A percentile compares a stretch with the other conserved stretches of the same genome.
Conservation (phyloP, 768 basidiomycete species). For the Lentinula sp. region DNA sequence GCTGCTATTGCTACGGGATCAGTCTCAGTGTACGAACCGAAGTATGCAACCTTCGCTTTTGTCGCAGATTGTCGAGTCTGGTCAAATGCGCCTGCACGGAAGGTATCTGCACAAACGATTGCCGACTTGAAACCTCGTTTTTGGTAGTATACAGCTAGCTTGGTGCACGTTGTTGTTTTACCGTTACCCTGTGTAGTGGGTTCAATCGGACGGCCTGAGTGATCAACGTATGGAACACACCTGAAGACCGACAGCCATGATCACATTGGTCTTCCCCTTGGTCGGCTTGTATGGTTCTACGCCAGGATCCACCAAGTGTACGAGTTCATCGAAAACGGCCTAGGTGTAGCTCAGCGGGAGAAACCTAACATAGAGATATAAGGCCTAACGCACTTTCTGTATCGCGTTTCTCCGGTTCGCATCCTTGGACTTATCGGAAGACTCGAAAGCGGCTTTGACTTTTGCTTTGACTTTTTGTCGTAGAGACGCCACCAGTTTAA, state of each 20-base stretch:
- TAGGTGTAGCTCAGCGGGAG: conserved; percentile 22
- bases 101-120: conserved; percentile 98
- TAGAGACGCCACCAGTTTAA: conserved; percentile 85
- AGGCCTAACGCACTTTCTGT: conserved; percentile 66
- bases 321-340: conserved; percentile 97
- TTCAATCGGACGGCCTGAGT: background rate
- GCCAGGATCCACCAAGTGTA: conserved; percentile 90
- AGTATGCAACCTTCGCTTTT: conserved; percentile 98
- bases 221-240: conserved; percentile 32
- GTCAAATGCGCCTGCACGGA: conserved; percentile 98
- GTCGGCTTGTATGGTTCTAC: conserved; percentile 95
- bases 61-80: conserved; percentile 98
- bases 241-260: conserved; percentile 98
- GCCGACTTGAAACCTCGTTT: conserved; percentile 94
- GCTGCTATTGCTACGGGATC: conserved; percentile 94
- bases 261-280: conserved; percentile 89
- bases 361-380: background rate
- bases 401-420: conserved; percentile 80
- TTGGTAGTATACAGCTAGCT: conserved; percentile 96
- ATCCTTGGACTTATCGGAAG: conserved; percentile 70
- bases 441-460: conserved; percentile 77
- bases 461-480: conserved; percentile 88
- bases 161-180: conserved; percentile 99
- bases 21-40: conserved; percentile 97
- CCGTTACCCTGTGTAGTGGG: conserved; percentile 74